Evolutionary conservation across 108 stramenopile species (phyloP), one percentile per base, ranked within the genome.

Genomic region (Discostella stelligeroides): DNA sequence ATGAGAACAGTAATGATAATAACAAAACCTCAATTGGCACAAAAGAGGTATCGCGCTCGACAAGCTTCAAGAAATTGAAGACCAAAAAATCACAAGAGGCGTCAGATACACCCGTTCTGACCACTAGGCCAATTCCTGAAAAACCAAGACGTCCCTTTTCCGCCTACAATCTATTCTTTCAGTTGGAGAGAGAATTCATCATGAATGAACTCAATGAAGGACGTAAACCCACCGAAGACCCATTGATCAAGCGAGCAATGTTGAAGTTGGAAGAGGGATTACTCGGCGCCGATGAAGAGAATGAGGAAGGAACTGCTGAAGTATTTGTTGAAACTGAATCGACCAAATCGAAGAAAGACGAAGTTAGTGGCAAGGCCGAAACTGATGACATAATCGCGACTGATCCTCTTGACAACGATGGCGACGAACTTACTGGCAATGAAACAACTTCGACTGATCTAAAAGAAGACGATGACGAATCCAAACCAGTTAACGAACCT

Each of bases 141-240:
- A 70, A 67, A 21, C 80, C 80, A 21, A 75, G 70, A 29, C 48
- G 80, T 37, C 74, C 80, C 0, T 75, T 81, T 47, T 70, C 67
- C 12, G 68, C 74, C 9, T 81, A 81, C 74, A 81, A 81, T 53
- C 27, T 75, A 0, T 81, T 75, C 74, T 81, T 81, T 53, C 73
- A 81, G 37, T 51, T 65, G 38, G 71, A 81, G 57, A 51, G 80
- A 7, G 71, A 70, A 43, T 51, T 27, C 25, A 70, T 81, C 14
- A 48, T 63, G 38, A 11, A 50, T 37, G 28, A 43, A 14, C 37
- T 61, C 38, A 43, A 29, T 6, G 37, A 59, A 12, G 63, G 63
- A 23, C 57, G 57, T 37, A 58, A 55, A 24, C 46, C 63, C 29
- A 30, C 2, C 7, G 57, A 30, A 1, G 57, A 58, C 37, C 11